Evolutionary conservation across 768 basidiomycete genomes (phyloP).

Genomic region (Kockovaella imperatae): DNA sequence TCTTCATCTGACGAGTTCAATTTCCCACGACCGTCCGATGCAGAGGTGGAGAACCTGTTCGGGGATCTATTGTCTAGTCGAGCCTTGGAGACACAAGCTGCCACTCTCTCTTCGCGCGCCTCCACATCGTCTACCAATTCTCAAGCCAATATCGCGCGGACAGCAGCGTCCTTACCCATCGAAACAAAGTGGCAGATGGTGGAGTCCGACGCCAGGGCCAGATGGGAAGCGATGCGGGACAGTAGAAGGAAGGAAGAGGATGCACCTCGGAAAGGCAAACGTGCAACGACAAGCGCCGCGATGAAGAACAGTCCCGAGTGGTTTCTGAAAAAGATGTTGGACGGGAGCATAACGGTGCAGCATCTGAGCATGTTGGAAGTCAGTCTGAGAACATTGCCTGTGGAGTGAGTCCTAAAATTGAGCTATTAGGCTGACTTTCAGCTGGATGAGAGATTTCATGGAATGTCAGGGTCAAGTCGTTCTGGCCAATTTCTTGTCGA

Average conservation of each 20-base stretch:
- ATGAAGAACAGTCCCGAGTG: constrained; percentile 71
- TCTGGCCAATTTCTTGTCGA: constrained; percentile 27
- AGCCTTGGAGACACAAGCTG: constrained; percentile 46
- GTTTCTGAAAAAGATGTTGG: constrained; percentile 85
- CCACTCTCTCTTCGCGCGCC: constrained; percentile 18
- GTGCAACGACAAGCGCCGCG: constrained; percentile 44
- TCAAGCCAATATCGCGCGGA: constrained; percentile 4
- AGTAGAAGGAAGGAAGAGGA: constrained; percentile 49
- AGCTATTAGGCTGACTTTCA: constrained; percentile 3
- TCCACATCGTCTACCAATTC: constrained; percentile 14
- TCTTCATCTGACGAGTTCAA: constrained; percentile 51
- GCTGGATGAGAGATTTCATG: constrained; percentile 32
- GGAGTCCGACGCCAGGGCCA: constrained; percentile 67
- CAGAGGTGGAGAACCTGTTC: constrained; percentile 73
- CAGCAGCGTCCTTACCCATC: constrained; percentile 50
- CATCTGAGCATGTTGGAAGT: constrained; percentile 63
- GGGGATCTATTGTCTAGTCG: constrained; percentile 65
- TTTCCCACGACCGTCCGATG: constrained; percentile 69
- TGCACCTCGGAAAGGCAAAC: constrained; percentile 47
- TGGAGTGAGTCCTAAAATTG: constrained; percentile 54
- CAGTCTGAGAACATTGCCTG: constrained; percentile 71
- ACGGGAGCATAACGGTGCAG: constrained; percentile 72
- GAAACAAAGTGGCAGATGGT: constrained; percentile 92
- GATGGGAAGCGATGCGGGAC: constrained; percentile 57
- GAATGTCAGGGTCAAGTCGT: constrained; percentile 31